Evolutionary conservation across 441 rosid species (phyloP).

Genomic region (Bruguiera hainesii): DNA sequence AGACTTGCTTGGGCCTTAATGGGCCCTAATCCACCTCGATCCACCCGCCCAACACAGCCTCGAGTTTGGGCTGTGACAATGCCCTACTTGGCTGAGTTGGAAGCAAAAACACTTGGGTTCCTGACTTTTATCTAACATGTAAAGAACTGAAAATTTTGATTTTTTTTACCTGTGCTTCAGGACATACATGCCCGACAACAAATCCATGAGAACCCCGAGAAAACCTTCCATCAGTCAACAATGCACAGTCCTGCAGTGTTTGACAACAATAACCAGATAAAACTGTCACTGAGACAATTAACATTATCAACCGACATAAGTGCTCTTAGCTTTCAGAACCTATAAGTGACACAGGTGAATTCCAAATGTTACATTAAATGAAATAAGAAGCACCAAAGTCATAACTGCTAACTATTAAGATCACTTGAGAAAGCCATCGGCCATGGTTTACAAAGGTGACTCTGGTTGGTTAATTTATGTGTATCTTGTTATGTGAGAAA

Average conservation of each 20-base stretch:
- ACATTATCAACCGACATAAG: not conserved
- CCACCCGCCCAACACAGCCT: no score
- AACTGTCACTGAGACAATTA: constrained; percentile 4
- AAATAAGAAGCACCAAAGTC: not conserved
- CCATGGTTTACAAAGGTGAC: no score
- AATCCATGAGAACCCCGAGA: constrained; percentile 99
- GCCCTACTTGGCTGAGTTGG: no score
- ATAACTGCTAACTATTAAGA: not conserved
- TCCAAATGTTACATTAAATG: not conserved
- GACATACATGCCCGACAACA: constrained; percentile 95
- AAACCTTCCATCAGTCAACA: constrained; percentile 94
- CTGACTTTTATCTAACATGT: not conserved
- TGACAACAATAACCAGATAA: constrained; percentile 12
- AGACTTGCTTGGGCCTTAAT: no score
- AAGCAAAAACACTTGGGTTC: not conserved
- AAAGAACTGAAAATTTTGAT: not conserved
- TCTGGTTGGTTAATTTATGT: no score
- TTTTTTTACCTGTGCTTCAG: constrained; percentile 84
- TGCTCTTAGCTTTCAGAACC: not conserved
- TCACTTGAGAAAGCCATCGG: not conserved
- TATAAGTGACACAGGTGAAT: not conserved
- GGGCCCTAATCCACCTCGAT: no score
- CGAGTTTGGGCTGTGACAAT: no score
- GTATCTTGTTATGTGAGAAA: no score
- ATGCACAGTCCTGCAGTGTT: constrained; percentile 72